Evolutionary conservation across 2,329 filamentous ascomycete genomes (phyloP), one percentile per base, ranked within the genome.

Genomic region (Fusarium hainanense): DNA sequence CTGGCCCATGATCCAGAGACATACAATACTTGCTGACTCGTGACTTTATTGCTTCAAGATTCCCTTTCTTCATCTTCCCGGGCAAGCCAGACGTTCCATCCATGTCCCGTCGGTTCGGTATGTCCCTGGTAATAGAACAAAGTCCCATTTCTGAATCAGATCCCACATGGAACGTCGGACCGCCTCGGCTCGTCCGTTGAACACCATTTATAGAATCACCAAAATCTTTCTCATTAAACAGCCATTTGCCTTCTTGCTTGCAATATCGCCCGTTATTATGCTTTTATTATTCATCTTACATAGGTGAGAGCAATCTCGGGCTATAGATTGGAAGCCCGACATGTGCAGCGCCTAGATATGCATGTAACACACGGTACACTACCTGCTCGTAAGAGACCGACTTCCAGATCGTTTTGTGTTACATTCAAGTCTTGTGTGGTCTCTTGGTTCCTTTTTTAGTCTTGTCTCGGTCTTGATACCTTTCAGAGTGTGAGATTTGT

Each of bases 391-490:
- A 20, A n/a, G 43, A 25, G 43, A 28, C 50, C 30, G 41, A 50
- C 50, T 50, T 57, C 58, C 44, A 25, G 27, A 48, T 66, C 30
- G 18, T 51, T 43, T 41, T 30, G n/a, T 32, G 40, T 55, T 61
- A 47, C 37, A 40, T 54, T 51, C n/a, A 25, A 21, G 27, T 48
- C 52, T 43, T 60, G 28, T 47, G 41, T 28, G 37, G 57, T 56
- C 54, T 23, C 11, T 41, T 46, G 46, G 57, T 58, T 55, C 47
- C 32, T 48, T 69, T 32, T 69, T 67, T 69, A 54, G 56, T 66
- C 28, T 54, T 58, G 51, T 66, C 66, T 74, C 70, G 65, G 71
- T 64, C 63, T 61, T 73, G 43, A 50, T 60, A 60, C 67, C 70
- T 23, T 70, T 67, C 67, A 64, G 56, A 66, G 71, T 56, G 57